phyloP scores from a whole-genome alignment of 192 early-diverging fungal species.

The Linnemannia zychae region DNA sequence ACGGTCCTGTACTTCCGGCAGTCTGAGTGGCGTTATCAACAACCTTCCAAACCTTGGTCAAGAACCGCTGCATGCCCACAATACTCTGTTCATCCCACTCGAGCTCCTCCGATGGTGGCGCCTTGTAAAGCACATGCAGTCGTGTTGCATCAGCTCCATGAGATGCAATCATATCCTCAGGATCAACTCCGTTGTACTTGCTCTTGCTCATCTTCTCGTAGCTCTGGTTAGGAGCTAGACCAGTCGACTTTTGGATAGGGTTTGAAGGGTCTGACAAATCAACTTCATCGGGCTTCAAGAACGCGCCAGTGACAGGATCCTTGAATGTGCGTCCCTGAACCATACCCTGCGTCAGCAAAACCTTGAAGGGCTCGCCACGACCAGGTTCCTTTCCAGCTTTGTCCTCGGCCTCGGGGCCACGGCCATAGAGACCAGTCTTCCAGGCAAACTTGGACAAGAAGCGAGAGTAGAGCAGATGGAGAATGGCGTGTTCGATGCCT shows the following conservation, averaged over 20 bases:
- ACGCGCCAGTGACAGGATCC: slow-evolving; percentile 78
- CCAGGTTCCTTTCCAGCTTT: slow-evolving; percentile 59
- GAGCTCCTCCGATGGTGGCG: slow-evolving; percentile 89
- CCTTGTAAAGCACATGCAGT: slow-evolving; percentile 88
- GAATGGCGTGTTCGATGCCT: slow-evolving; percentile 93
- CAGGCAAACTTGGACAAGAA: slow-evolving; percentile 90
- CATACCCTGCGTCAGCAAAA: slow-evolving; percentile 94
- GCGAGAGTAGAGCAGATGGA: slow-evolving; percentile 94
- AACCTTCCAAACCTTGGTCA: slow-evolving; percentile 71
- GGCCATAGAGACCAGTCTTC: slow-evolving; percentile 66
- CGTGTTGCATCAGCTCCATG: slow-evolving; percentile 90
- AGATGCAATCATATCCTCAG: slow-evolving; percentile 70
- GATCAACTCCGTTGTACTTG: slow-evolving; percentile 95
- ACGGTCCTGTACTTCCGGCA: neutral
- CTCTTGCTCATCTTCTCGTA: slow-evolving; percentile 99
- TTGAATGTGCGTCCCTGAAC: slow-evolving; percentile 91
- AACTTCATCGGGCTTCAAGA: slow-evolving; percentile 83
- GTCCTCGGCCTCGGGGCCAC: slow-evolving; percentile 18
- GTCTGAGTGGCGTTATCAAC: slow-evolving; percentile 55
- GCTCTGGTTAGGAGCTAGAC: slow-evolving; percentile 65
- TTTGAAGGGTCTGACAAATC: slow-evolving; percentile 62
- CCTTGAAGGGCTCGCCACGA: slow-evolving; percentile 88
- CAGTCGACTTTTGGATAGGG: slow-evolving; percentile 74
- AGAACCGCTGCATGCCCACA: slow-evolving; percentile 93
- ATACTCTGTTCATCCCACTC: slow-evolving; percentile 94